Base-by-base conservation (phyloP, 441 rosid species). In the Arabidopsis lyrata region DNA sequence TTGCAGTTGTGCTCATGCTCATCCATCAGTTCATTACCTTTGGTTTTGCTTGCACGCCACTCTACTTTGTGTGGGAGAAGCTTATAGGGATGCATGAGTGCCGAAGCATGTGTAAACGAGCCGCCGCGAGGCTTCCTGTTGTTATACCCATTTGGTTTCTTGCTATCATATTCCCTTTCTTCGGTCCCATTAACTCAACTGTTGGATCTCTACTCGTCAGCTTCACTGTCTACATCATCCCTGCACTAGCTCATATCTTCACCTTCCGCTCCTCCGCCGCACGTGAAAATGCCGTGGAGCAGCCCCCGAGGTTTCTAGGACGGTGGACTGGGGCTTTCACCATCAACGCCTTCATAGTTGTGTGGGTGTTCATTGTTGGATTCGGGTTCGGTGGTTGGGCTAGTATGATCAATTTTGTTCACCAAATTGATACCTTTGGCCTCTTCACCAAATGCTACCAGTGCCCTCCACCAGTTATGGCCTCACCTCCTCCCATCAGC, bases 381-480 rank as follows among this genome's bases (percentile, higher is more conserved):
- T 87, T 87, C n/a, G 91, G 91, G 44, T 87, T 87, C 31, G 90
- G 92, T 48, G 92, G 92, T 10, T 87, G 92, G 92, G 90, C 90
- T 0, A 87, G 92, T 58, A 57, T 86, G 86, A 74, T 58, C 27
- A 88, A 88, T 62, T 88, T 88, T 80, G 73, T 88, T 16, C 86
- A 82, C 82, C 92, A 86, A 61, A 84, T 88, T 18, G 92, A 88
- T 71, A 88, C 92, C 3, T 88, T 88, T 24, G 92, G 92, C 11
- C 81, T 86, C 27, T 88, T 88, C 81, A 86, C 92, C 5, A 88
- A 84, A 71, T 88, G 92, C 27, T 88, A 86, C 81, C 92, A 88
- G 24, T 88, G 92, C 66, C 84, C 67, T n/a, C 67, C 81, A 27
- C 77, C 77, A 1, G 48, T 35, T 3, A 38, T 39, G 42, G 54